Evolutionary conservation across 352 stramenopile species (phyloP), one percentile per base, ranked within the genome.

Genomic region (Globisporangium acanthophoron): DNA sequence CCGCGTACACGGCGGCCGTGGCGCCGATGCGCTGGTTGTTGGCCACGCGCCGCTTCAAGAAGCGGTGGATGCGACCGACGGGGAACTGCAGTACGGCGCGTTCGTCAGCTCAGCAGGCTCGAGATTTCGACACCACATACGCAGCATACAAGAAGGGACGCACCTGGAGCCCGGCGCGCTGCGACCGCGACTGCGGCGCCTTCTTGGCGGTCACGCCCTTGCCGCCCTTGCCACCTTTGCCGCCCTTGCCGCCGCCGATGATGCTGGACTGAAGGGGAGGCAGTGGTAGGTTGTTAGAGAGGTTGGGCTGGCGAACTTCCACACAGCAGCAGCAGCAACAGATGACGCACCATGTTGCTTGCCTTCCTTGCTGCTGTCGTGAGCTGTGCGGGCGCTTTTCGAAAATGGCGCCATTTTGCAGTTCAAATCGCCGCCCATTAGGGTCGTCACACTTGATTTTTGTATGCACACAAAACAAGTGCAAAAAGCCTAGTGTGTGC

Each of bases 171-270:
- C 98, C 98, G 15, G 98, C 97, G 70, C 98, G 97, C 58, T 96
- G 95, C 55, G 97, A 99, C 63, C 97, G 90, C 51, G 96, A 99
- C 82, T 99, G 96, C 48, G 97, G 97, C 45, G 97, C 96, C 76
- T 99, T 99, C 89, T 99, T 99, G 66, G 93, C 92, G 45, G 97
- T 98, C 37, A 98, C 96, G 55, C 95, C 97, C 75, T 99, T 99
- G 69, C 97, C 97, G 50, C 97, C 98, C 86, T 99, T 99, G 76
- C 97, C 97, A 67, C 95, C 96, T 70, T 98, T 98, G 58, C 94
- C 94, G 51, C 94, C 96, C 75, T 98, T 98, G 45, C 94, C 94
- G 60, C 92, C 96, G 85, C 97, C 96, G 61, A 85, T 82, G 52
- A 92, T 80, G 45, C 75, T 76, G 61, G 82, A 92, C 85, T 94